Evolutionary conservation across 257 asterid genomes (phyloP).

Genomic region (Primulina eburnea): DNA sequence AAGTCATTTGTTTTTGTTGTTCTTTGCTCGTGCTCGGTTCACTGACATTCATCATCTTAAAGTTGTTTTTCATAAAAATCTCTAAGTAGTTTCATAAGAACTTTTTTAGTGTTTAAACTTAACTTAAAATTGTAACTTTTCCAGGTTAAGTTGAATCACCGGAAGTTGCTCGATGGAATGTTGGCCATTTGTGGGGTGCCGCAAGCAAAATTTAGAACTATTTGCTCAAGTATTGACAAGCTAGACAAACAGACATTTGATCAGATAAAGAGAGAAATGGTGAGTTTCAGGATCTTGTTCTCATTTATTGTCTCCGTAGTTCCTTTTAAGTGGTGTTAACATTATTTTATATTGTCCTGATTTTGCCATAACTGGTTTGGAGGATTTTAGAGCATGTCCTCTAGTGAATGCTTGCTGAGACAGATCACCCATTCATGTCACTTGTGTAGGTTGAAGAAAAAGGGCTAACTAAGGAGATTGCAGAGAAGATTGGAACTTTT

Average conservation of each 20-base stretch:
- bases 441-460: constrained; percentile 71
- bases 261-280: constrained; percentile 93
- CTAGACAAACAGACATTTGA: constrained; percentile 89
- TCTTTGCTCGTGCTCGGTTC: too few species aligned
- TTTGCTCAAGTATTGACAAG: constrained; percentile 97
- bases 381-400: too few species aligned
- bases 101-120: too few species aligned
- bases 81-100: too few species aligned
- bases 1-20: not conserved
- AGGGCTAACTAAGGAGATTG: constrained; percentile 74
- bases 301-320: not conserved
- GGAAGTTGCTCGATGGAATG: constrained; percentile 91
- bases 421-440: not conserved
- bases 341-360: not conserved
- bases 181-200: constrained; percentile 93
- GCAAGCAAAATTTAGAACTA: constrained; percentile 71
- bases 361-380: too few species aligned
- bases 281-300: constrained; percentile 31
- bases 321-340: not conserved
- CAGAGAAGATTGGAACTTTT: constrained; percentile 74
- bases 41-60: too few species aligned
- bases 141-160: constrained; percentile 91
- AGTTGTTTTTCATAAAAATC: too few species aligned
- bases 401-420: too few species aligned
- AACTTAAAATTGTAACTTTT: not conserved